Percentiles rank a stretch among this genome's conserved stretches.
These are phyloP conservation scores for Tuctoria greenei DNA, from an alignment of 176 grass and related monocot species.

Conservation along the genomic window DNA sequence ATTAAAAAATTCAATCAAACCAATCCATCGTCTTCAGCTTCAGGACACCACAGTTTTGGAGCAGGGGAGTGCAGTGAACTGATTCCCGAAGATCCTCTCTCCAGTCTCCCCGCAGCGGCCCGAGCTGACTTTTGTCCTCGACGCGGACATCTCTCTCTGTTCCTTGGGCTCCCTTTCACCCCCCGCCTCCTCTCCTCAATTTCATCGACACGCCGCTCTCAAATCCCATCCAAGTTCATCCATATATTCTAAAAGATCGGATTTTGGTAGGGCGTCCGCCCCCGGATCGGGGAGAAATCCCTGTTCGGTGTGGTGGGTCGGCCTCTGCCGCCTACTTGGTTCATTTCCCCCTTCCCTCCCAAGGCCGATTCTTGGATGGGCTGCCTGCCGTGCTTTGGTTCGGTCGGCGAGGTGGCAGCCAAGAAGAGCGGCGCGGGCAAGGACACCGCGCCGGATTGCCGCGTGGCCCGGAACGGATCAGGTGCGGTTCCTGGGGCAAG, in stretches of 20 bases:
- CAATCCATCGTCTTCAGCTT: background rate
- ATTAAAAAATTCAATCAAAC: background rate
- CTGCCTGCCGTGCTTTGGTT: slow-evolving; percentile 83
- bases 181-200: slow-evolving; percentile 31
- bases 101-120: background rate
- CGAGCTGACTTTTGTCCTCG: slow-evolving; percentile 64
- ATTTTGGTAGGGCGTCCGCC: slow-evolving; percentile 41
- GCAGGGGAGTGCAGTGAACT: background rate
- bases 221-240: slow-evolving; percentile 44
- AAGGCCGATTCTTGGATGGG: slow-evolving; percentile 58
- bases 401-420: slow-evolving; percentile 46
- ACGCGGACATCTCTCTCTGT: slow-evolving; percentile 15
- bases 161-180: background rate
- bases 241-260: slow-evolving; percentile 13
- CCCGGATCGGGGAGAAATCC: slow-evolving; percentile 51
- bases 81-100: background rate
- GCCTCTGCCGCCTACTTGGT: slow-evolving; percentile 30
- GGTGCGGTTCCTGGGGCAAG: slow-evolving; percentile 45
- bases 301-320: slow-evolving; percentile 47
- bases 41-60: background rate
- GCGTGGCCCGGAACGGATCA: slow-evolving; percentile 52
- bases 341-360: background rate
- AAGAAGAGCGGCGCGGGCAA: slow-evolving; percentile 48
- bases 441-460: slow-evolving; percentile 45
- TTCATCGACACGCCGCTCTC: slow-evolving; percentile 40